Base-by-base conservation (phyloP, 352 stramenopile genomes). In the Thraustotheca clavata region DNA sequence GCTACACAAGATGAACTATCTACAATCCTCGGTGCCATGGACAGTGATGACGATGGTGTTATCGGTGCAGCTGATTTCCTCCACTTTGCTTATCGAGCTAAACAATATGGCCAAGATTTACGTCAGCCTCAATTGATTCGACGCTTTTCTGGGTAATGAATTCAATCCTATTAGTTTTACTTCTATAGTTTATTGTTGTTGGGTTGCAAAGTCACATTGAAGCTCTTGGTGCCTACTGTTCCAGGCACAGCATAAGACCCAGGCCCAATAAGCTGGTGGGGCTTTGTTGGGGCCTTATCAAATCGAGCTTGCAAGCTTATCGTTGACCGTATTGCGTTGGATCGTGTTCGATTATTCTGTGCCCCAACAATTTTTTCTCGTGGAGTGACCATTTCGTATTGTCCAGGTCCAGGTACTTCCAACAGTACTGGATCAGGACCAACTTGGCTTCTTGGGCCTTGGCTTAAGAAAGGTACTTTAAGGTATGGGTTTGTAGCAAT, bases 61-160 rank as follows among this genome's bases (percentile, higher is more conserved):
- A 86, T 92, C 46, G 88, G 79, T 3, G 74, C 79, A 60, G 78
- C 88, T 67, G 83, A 92, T 73, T 92, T 90, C 55, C 68, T 92
- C 67, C 76, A 87, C 29, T 92, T 92, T 49, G 83, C 83, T 12
- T 88, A 88, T 71, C 79, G 83, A 26, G 81, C 83, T 24, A 61
- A 61, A 16, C 16, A 61, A 22, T 38, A 55, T 26, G 20, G 16
- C 16, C 20, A 16, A 12, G 24, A 61, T 5, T 14, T 38, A 16
- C 16, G 52, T 11, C 52, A 47, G 52, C 52, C 52, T 14, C 29
- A 48, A 20, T 38, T 61, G n/a, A 29, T 38, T 8, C 52, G 52
- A 27, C 52, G 52, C 18, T 46, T 61, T 16, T 61, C 52, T 9
- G 52, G 34, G 8, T 61, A 61, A 38, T n/a, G 46, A 59, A 20